phyloP scores from a whole-genome alignment of 2,329 filamentous ascomycete species.

The Aspergillus ochraceoroseus region DNA sequence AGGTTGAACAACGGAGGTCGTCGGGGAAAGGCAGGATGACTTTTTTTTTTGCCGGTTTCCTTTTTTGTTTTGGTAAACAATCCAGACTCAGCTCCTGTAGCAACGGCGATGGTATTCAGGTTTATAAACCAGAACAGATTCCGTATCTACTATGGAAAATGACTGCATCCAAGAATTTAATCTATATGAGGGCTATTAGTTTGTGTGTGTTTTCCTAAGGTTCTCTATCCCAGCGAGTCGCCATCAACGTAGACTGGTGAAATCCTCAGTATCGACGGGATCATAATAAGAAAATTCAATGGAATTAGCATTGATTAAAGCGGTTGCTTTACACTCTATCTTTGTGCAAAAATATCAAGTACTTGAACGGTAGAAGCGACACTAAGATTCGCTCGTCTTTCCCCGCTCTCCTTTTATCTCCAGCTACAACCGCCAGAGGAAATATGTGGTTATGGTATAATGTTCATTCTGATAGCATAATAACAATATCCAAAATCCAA shows the following conservation, averaged over 20 bases:
- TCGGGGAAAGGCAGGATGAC: conserved; percentile 8
- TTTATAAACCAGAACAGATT: background rate
- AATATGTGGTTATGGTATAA: conserved; percentile 3
- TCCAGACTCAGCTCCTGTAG: conserved; percentile 10
- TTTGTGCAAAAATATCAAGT: no score
- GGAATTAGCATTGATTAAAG: no score
- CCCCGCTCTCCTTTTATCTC: background rate
- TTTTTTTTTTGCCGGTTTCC: conserved; percentile 14
- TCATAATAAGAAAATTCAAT: no score
- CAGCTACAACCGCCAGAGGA: background rate
- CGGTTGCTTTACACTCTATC: no score
- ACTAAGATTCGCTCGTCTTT: background rate
- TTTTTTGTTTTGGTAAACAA: conserved; percentile 22
- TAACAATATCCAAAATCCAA: conserved; percentile 3
- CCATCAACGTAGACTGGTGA: no score
- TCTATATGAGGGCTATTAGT: no score
- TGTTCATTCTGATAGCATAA: conserved; percentile 14
- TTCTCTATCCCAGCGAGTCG: no score
- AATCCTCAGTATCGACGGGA: no score
- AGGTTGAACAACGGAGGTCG: conserved; percentile 7
- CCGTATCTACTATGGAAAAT: no score
- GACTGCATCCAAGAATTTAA: no score
- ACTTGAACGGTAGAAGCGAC: no score
- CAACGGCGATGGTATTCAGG: conserved; percentile 6
- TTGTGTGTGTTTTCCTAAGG: no score